Conservation (phyloP, 2,329 filamentous ascomycete species). For the Drechslerella dactyloides region DNA sequence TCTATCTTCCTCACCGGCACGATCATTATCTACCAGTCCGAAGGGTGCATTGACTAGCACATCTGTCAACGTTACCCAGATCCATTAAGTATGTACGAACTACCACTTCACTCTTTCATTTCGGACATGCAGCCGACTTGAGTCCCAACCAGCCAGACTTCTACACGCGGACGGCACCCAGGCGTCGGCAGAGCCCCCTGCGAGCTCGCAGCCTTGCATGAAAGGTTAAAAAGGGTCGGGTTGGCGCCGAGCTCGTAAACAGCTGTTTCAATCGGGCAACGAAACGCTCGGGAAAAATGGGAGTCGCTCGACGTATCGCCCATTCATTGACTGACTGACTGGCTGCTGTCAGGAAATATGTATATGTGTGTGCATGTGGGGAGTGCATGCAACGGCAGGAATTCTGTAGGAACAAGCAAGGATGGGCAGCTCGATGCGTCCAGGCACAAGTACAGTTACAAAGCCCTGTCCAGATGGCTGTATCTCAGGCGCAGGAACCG, state of each 20-base stretch:
- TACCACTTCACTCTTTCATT: too few species aligned
- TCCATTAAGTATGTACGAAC: too few species aligned
- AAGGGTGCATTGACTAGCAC: not conserved
- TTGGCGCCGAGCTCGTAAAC: not conserved
- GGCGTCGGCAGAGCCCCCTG: not conserved
- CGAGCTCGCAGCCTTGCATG: constrained; percentile 1
- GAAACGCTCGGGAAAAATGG: too few species aligned
- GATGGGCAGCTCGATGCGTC: not conserved
- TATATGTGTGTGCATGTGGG: not conserved
- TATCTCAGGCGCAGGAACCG: not conserved
- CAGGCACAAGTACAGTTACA: not conserved
- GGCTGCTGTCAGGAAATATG: not conserved
- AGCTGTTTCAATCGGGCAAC: not conserved
- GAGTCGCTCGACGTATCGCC: too few species aligned
- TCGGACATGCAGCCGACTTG: not conserved
- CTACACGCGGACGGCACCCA: not conserved
- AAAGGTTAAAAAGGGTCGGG: too few species aligned
- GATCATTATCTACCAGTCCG: not conserved
- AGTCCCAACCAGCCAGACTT: not conserved
- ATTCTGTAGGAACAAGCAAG: constrained; percentile 4
- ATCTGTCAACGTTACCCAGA: too few species aligned
- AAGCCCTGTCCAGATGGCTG: not conserved
- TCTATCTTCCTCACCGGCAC: constrained; percentile 1
- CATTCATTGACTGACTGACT: not conserved
- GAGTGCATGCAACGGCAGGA: not conserved